Percentiles rank a stretch among this genome's conserved stretches.
Conservation (phyloP, 2,329 filamentous ascomycete genomes). For the Trichoderma sp. region DNA sequence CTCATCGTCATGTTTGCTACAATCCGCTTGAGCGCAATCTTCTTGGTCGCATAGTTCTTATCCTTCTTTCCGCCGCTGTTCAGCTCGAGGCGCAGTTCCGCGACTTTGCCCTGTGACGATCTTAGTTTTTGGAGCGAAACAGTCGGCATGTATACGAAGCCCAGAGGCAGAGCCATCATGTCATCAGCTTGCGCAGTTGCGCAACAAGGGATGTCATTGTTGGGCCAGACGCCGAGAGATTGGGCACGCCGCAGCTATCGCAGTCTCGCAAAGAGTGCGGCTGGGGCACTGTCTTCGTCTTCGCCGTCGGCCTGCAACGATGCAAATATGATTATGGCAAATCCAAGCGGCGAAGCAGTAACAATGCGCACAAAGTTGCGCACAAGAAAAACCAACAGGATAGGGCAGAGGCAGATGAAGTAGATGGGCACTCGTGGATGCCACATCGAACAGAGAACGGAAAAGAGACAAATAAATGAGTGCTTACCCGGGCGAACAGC, state of each 20-base stretch:
- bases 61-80: constrained; percentile 95
- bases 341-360: not conserved
- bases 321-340: not conserved
- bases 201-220: constrained; percentile 4
- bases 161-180: constrained; percentile 49
- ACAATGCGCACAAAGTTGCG: not conserved
- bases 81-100: constrained; percentile 91
- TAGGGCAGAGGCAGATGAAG: constrained; percentile 17
- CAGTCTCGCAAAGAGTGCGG: not conserved
- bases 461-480: constrained; percentile 18
- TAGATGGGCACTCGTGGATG: not conserved
- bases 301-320: not conserved
- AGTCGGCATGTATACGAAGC: constrained; percentile 46
- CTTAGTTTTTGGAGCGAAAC: constrained; percentile 50
- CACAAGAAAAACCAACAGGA: constrained; percentile 9
- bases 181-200: constrained; percentile 11
- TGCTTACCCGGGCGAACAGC: constrained; percentile 91
- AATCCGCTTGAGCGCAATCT: constrained; percentile 98
- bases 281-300: not conserved
- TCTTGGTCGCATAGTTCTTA: constrained; percentile 92
- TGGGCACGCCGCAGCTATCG: not conserved
- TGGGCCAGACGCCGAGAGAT: not conserved
- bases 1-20: constrained; percentile 99
- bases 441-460: constrained; percentile 1
- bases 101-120: constrained; percentile 89